phyloP scores from a whole-genome alignment of 345 rosid species.

The Citrus unshiu region DNA sequence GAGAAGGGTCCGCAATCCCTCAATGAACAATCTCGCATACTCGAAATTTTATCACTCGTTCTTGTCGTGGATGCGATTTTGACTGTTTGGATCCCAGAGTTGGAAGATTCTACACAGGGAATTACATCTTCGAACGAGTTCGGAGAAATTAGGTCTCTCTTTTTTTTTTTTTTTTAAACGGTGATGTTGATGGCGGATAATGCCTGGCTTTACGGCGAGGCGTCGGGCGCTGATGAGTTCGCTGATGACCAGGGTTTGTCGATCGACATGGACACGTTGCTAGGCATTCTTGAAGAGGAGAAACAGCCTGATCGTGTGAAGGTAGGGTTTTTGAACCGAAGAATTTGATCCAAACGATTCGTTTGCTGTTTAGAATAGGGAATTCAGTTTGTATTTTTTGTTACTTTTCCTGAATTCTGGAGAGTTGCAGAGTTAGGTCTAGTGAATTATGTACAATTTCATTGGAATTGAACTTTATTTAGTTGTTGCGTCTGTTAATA shows the following conservation, averaged over 20 bases:
- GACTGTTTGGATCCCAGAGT: conserved; percentile 1
- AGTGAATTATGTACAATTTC: not conserved
- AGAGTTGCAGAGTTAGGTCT: not conserved
- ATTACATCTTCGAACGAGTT: not conserved
- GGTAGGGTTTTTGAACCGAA: conserved; percentile 29
- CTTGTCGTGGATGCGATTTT: not conserved
- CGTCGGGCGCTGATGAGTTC: conserved; percentile 14
- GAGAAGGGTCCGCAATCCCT: conserved; percentile 28
- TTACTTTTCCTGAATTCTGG: not conserved
- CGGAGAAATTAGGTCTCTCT: not conserved
- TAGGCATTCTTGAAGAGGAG: conserved; percentile 40
- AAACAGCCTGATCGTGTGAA: conserved; percentile 24
- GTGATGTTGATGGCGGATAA: conserved; percentile 36
- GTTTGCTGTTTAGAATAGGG: not conserved
- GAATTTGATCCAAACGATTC: not conserved
- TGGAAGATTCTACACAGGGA: not conserved
- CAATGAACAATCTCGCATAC: conserved; percentile 7
- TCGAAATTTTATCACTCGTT: not conserved
- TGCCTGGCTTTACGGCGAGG: conserved; percentile 18
- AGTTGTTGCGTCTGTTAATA: not conserved
- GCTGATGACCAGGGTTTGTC: conserved; percentile 19
- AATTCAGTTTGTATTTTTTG: not conserved
- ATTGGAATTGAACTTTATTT: not conserved
- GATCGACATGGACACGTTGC: conserved; percentile 38
- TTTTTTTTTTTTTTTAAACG: not conserved